Conservation (phyloP, 805 yeast species). For the Metschnikowia matae region DNA sequence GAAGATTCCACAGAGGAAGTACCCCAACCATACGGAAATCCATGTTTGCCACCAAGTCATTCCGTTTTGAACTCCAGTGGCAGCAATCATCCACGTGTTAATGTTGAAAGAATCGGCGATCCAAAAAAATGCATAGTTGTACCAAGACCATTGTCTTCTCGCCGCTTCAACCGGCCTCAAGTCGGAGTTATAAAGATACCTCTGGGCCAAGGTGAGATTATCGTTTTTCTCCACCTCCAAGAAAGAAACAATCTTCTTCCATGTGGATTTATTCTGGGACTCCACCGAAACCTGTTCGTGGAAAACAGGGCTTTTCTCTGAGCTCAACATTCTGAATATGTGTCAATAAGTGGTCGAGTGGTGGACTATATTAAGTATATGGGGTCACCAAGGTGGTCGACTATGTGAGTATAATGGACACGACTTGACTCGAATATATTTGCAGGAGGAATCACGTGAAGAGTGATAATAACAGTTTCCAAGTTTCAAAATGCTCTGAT, state of each 20-base stretch:
- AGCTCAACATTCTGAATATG: neutral
- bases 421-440: no score
- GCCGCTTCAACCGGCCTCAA: slow-evolving; percentile 71
- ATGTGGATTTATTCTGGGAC: slow-evolving; percentile 53
- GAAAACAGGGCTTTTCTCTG: slow-evolving; percentile 2
- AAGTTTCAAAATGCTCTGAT: neutral
- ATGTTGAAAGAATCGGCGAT: slow-evolving; percentile 85
- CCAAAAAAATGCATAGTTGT: slow-evolving; percentile 78
- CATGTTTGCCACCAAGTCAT: slow-evolving; percentile 90
- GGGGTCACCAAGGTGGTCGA: no score
- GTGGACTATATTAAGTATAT: no score
- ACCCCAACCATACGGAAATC: slow-evolving; percentile 87
- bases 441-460: no score
- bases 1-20: slow-evolving; percentile 62
- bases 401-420: no score
- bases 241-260: slow-evolving; percentile 10
- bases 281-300: slow-evolving; percentile 8
- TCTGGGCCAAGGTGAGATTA: slow-evolving; percentile 51
- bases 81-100: slow-evolving; percentile 88
- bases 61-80: slow-evolving; percentile 67
- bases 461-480: neutral
- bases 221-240: slow-evolving; percentile 34
- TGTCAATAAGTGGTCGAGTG: neutral
- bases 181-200: slow-evolving; percentile 71
- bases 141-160: slow-evolving; percentile 85